Conservation (phyloP, 2,329 filamentous ascomycete species). For the Colletotrichum graminicola region DNA sequence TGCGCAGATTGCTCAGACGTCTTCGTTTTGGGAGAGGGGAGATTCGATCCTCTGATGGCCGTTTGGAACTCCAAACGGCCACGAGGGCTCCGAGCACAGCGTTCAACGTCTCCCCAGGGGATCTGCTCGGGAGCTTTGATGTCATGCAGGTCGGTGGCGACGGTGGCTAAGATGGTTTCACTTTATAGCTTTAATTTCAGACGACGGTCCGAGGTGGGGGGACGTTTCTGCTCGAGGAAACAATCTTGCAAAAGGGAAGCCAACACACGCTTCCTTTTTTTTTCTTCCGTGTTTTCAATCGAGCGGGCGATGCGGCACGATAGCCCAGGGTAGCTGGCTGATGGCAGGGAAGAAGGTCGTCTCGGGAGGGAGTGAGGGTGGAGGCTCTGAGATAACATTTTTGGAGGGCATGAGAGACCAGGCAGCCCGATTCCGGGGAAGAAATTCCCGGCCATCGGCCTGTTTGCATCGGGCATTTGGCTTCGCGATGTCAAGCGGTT, state of each 20-base stretch:
- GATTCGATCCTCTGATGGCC: neutral
- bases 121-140: neutral
- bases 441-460: neutral
- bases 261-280: too few species aligned
- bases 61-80: neutral
- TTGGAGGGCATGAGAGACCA: slow-evolving; percentile 2
- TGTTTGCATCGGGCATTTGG: neutral
- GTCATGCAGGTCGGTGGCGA: neutral
- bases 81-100: neutral
- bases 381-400: neutral
- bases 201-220: neutral
- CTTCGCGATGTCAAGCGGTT: neutral
- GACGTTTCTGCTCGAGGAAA: neutral
- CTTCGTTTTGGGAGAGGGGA: neutral
- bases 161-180: slow-evolving; percentile 4
- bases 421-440: neutral
- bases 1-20: neutral
- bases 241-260: neutral
- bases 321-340: neutral
- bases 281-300: neutral
- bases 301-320: neutral
- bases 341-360: neutral
- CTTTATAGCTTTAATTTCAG: neutral
- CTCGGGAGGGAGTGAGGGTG: neutral
- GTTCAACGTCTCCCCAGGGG: neutral